Conservation (phyloP, 305 asterid genomes). For the Caryopteris hybrid region DNA sequence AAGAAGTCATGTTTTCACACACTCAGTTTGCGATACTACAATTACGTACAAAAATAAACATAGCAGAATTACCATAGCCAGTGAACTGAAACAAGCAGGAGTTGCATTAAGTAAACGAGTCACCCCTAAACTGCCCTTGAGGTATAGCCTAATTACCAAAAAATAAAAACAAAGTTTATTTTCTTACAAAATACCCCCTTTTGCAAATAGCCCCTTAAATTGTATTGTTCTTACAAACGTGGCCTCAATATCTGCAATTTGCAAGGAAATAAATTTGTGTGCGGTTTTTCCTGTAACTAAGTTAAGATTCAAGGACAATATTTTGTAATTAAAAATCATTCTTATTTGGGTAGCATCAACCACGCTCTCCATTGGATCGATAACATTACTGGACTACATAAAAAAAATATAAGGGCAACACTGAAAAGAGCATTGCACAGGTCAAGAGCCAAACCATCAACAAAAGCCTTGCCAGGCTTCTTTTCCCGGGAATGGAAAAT, state of each 20-base stretch:
- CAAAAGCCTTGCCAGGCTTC: constrained; percentile 87
- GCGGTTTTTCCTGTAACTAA: background rate
- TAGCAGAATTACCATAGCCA: background rate
- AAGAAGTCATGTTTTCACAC: background rate
- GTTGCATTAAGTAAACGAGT: background rate
- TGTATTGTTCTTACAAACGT: no score
- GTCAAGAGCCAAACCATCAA: constrained; percentile 91
- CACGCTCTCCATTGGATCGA: constrained; percentile 2
- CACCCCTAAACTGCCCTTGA: no score
- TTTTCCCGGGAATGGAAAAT: constrained; percentile 92
- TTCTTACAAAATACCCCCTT: no score
- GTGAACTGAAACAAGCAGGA: background rate
- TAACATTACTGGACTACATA: background rate
- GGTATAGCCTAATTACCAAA: no score
- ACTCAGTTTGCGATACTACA: background rate
- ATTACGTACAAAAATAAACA: background rate
- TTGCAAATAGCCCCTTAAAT: no score
- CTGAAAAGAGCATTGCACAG: constrained; percentile 33
- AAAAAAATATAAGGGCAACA: constrained; percentile 5
- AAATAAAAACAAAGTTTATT: no score
- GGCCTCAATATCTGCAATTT: background rate
- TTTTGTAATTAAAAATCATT: background rate
- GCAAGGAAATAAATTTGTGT: background rate
- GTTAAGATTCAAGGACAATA: background rate
- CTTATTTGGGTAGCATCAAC: constrained; percentile 2